Evolutionary conservation across 352 stramenopile species (phyloP).

Genomic region (Albugo laibachii): DNA sequence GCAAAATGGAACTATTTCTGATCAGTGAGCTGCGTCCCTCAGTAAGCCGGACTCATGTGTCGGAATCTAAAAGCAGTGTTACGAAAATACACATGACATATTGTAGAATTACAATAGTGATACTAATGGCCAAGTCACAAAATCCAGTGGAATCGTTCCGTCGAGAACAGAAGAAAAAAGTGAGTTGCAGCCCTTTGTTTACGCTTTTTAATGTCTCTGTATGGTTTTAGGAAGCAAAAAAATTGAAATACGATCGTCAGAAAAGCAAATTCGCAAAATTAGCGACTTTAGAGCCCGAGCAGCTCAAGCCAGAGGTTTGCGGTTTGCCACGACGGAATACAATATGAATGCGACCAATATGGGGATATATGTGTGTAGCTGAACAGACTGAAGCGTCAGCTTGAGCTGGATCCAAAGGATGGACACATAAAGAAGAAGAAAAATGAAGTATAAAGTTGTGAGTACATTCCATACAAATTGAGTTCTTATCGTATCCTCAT

Average conservation of each 20-base stretch:
- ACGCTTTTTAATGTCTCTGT: background rate
- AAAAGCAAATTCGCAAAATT: constrained; percentile 42
- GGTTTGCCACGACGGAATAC: background rate
- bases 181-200: background rate
- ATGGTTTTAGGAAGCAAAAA: constrained; percentile 39
- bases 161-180: constrained; percentile 69
- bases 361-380: constrained; percentile 9
- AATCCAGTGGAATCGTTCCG: constrained; percentile 60
- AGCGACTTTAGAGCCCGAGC: constrained; percentile 23
- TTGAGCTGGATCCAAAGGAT: constrained; percentile 35
- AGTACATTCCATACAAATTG: background rate
- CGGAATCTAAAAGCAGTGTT: too few relatives aligned
- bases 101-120: background rate
- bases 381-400: constrained; percentile 40
- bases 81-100: too few relatives aligned
- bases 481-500: background rate
- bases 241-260: constrained; percentile 34
- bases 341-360: background rate
- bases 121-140: constrained; percentile 28
- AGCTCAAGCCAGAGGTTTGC: constrained; percentile 24
- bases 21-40: too few relatives aligned
- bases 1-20: too few relatives aligned
- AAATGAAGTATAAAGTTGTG: constrained; percentile 28
- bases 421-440: constrained; percentile 43
- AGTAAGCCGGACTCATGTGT: too few relatives aligned